These are phyloP conservation scores for Trypethelium eluteriae DNA, from an alignment of 495 filamentous ascomycete species.

Conservation along the genomic window DNA sequence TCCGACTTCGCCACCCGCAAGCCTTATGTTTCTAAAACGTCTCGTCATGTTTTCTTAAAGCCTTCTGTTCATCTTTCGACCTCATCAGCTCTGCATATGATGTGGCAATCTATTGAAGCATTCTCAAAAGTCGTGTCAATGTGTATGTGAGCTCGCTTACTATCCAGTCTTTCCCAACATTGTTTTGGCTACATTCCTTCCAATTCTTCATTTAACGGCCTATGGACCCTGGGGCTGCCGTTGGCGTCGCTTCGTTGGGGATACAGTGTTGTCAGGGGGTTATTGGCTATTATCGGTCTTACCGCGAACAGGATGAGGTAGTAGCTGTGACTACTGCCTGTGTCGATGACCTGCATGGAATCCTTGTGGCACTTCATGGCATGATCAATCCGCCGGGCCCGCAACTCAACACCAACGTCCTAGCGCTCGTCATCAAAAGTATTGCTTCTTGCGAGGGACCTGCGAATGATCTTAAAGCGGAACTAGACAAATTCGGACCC, in stretches of 20 bases:
- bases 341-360: neutral
- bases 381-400: neutral
- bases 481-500: neutral
- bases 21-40: neutral
- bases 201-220: neutral
- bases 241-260: slow-evolving; percentile 17
- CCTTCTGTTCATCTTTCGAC: neutral
- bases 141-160: neutral
- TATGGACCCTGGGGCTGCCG: slow-evolving; percentile 8
- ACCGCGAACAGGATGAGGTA: neutral
- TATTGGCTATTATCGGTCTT: slow-evolving; percentile 14
- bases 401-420: neutral
- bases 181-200: neutral
- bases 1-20: neutral
- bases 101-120: too few species aligned
- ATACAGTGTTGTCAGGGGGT: slow-evolving; percentile 20
- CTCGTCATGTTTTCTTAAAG: neutral
- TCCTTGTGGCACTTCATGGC: neutral
- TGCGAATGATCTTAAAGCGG: neutral
- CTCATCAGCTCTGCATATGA: too few species aligned
- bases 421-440: neutral
- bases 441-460: slow-evolving; percentile 3
- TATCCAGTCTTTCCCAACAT: neutral
- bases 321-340: neutral
- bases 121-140: too few species aligned